Conservation (phyloP, 257 asterid species). For the Avicennia marina region DNA sequence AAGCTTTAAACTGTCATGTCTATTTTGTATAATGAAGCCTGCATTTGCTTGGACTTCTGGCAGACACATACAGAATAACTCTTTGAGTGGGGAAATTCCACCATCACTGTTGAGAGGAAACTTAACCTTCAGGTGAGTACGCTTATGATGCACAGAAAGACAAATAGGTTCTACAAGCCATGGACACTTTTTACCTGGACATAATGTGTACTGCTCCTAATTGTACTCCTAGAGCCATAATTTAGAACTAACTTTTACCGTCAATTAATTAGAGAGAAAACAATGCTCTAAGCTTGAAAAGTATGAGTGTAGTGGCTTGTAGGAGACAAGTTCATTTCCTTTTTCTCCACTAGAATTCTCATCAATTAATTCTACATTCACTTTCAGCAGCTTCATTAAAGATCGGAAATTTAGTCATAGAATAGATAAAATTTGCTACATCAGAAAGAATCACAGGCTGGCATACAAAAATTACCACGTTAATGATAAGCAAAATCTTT, state of each 20-base stretch:
- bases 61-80: slow-evolving; percentile 84
- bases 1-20: neutral
- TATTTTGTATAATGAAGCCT: neutral
- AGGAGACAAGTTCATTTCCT: no score
- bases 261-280: no score
- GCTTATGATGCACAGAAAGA: slow-evolving; percentile 8
- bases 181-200: neutral
- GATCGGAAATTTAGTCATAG: no score
- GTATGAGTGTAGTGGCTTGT: no score
- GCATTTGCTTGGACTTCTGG: slow-evolving; percentile 11
- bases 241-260: no score
- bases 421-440: neutral
- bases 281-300: no score
- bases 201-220: no score
- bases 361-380: no score
- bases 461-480: neutral
- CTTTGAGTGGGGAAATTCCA: slow-evolving; percentile 78
- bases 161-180: neutral
- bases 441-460: neutral
- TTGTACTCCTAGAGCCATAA: no score
- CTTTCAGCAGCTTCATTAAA: no score
- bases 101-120: slow-evolving; percentile 52
- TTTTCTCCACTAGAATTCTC: no score
- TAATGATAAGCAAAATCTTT: neutral
- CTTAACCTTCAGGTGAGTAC: slow-evolving; percentile 61